Percentiles rank a stretch among this genome's conserved stretches.
Conservation (phyloP, 495 filamentous ascomycete species). For the Trichocladium antarcticum region DNA sequence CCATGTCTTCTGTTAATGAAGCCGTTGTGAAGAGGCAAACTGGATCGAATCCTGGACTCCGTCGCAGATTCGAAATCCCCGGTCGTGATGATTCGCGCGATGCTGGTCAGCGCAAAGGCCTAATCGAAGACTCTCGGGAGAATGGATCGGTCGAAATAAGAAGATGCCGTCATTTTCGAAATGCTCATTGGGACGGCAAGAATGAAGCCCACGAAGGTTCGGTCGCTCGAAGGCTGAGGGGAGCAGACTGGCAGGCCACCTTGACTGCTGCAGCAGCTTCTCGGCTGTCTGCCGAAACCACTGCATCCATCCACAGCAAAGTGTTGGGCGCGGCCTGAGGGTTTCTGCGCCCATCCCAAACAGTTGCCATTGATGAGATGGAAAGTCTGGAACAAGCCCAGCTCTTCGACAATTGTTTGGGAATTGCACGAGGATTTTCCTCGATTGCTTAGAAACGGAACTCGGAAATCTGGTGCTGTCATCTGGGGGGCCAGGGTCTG, state of each 20-base stretch:
- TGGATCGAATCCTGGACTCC: too few species aligned
- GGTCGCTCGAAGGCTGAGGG: not conserved
- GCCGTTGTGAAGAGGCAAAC: not conserved
- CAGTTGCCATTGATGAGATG: not conserved
- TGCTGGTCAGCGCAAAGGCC: too few species aligned
- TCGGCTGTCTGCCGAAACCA: too few species aligned
- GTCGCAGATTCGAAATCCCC: too few species aligned
- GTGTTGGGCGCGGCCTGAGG: not conserved
- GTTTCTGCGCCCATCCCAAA: not conserved
- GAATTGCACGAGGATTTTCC: not conserved
- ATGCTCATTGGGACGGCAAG: too few species aligned
- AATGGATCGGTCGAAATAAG: too few species aligned
- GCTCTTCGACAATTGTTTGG: not conserved
- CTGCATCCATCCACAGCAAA: slow-evolving; percentile 8
- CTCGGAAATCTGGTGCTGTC: not conserved
- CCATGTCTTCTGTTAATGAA: not conserved
- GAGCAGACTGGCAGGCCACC: slow-evolving; percentile 5
- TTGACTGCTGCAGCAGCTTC: slow-evolving; percentile 24
- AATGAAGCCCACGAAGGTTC: too few species aligned
- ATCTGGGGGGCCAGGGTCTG: not conserved
- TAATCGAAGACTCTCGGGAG: too few species aligned
- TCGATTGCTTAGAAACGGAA: not conserved
- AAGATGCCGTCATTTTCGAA: too few species aligned
- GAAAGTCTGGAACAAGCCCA: not conserved
- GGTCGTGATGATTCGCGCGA: too few species aligned